Conservation (phyloP, 441 rosid genomes). For the Euphorbia schlechtendalii region DNA sequence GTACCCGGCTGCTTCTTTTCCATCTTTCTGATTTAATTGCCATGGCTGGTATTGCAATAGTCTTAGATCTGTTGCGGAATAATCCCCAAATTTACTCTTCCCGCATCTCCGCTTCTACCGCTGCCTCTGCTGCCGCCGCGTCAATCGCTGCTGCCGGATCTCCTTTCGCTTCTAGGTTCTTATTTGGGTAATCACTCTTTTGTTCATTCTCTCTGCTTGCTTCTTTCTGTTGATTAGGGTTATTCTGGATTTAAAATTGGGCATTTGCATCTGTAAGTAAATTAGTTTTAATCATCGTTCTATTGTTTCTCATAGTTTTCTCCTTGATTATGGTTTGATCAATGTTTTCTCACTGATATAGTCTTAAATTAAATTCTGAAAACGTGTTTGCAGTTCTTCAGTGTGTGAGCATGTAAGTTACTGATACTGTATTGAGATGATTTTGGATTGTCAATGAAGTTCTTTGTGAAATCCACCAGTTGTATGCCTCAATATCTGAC, state of each 20-base stretch:
- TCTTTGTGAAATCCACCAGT: not conserved
- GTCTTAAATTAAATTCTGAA: too few relatives aligned
- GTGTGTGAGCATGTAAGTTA: not conserved
- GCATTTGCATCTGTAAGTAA: not conserved
- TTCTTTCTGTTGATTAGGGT: not conserved
- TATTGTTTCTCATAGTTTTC: too few relatives aligned
- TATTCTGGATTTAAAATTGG: not conserved
- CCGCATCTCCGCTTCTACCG: conserved; percentile 49
- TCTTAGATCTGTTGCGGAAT: conserved; percentile 70
- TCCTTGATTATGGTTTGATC: too few relatives aligned
- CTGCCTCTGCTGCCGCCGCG: conserved; percentile 49
- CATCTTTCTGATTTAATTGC: conserved; percentile 2
- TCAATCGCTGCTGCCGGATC: conserved; percentile 46
- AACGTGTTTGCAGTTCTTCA: too few relatives aligned
- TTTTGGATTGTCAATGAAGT: not conserved
- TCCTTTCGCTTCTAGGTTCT: conserved; percentile 73
- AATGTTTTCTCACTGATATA: too few relatives aligned
- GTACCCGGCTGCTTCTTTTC: not conserved
- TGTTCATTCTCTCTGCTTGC: not conserved
- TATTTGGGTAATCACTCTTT: conserved; percentile 54
- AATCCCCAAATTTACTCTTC: conserved; percentile 43
- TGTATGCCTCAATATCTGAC: not conserved
- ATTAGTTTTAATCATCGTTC: not conserved
- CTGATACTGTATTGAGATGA: not conserved
- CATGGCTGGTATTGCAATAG: conserved; percentile 83